Evolutionary conservation across 2,329 filamentous ascomycete genomes (phyloP).

Genomic region (Penicillium sp.): DNA sequence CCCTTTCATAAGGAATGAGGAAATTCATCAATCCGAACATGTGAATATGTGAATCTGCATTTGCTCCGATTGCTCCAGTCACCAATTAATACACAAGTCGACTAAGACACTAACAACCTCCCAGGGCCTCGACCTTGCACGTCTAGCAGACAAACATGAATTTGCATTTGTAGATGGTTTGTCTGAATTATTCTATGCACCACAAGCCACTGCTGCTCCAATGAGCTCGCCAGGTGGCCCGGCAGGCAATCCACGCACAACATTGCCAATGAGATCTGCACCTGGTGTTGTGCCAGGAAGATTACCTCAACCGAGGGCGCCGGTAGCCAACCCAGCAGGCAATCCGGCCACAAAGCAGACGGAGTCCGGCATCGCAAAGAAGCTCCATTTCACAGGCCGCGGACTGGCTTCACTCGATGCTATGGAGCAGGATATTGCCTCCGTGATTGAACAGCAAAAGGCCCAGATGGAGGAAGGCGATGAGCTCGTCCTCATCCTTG

Average conservation of each 20-base stretch:
- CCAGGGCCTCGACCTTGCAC: constrained; percentile 71
- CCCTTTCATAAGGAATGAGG: not conserved
- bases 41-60: not conserved
- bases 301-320: constrained; percentile 17
- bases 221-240: constrained; percentile 16
- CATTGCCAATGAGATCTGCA: constrained; percentile 30
- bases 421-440: constrained; percentile 37
- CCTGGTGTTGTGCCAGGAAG: constrained; percentile 26
- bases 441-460: constrained; percentile 35
- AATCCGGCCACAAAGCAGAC: constrained; percentile 16
- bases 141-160: constrained; percentile 56
- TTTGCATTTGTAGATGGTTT: constrained; percentile 78
- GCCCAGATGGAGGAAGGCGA: constrained; percentile 25
- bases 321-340: constrained; percentile 5
- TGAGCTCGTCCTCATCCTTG: constrained; percentile 61
- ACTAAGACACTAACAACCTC: constrained; percentile 1
- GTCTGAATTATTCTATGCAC: constrained; percentile 54
- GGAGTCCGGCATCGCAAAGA: constrained; percentile 26
- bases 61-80: not conserved
- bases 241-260: constrained; percentile 22
- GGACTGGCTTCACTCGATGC: constrained; percentile 33
- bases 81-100: not conserved
- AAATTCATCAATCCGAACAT: not conserved
- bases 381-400: constrained; percentile 32
- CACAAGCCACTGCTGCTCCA: constrained; percentile 15